Base-by-base conservation (phyloP, 2,329 filamentous ascomycete species). In the Monosporascus cannonballus region DNA sequence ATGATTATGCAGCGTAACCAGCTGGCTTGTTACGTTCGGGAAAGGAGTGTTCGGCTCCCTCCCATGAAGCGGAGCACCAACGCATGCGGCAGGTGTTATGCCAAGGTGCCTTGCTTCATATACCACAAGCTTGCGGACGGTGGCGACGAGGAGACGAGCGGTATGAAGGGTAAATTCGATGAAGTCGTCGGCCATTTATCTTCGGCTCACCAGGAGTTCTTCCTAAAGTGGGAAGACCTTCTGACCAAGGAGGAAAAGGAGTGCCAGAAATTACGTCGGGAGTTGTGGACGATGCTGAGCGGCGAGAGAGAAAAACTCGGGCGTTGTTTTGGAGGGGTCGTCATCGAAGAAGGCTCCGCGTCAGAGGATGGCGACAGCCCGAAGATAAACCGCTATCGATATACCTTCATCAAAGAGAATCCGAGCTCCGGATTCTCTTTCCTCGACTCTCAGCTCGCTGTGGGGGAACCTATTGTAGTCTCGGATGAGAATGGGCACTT, bases 1-100 rank as follows among this genome's bases (percentile, higher is more conserved):
- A 96, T 99, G 91, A 88, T 99, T 54, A 92, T 97, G 76, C 88
- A 96, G 69, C 87, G 94, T 50, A 99, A 99, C 64, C 84, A 90
- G 59, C 76, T 99, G 18, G 91, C 93, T 3, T 87, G 87, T 60
- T 91, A 90, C 65, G 84, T 96, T 42, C 86, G 90, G 53, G 86
- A 95, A 65, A 84, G 89, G 54, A 85, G 87, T 57, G 79, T 84
- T 14, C 84, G 90, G 56, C 78, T 99, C 25, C 94, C 94, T 1
- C 84, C 87, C 0, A 94, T 99, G 86, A 79, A 95, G 52, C 87
- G 86, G 66, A 90, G 85, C 64, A 84, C 90, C 54, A 86, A 89
- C 67, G 81, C 88, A 60, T 99, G 94, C 67, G 86, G 84, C 25
- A 85, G 83, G 59, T 99, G 94, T 69, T 99, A 96, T 68, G 92